Base-by-base conservation (phyloP, 805 yeast species). In the Barnettozyma salicaria region DNA sequence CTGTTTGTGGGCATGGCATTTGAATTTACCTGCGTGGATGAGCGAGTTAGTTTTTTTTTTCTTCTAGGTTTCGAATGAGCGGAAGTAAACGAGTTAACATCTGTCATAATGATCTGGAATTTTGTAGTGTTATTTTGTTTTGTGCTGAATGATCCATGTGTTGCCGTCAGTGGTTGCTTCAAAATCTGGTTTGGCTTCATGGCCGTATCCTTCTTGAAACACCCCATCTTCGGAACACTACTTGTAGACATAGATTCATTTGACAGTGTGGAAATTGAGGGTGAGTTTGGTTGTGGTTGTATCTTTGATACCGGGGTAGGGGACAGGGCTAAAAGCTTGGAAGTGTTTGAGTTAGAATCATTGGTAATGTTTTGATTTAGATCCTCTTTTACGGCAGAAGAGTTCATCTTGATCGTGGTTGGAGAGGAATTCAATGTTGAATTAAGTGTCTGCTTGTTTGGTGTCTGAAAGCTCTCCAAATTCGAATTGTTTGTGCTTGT, bases 51-150 rank as follows among this genome's bases (percentile, higher is more conserved):
- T 32, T 47, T 48, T 40, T 47, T 52, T 43, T 25, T 45, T 41
- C 27, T 47, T 34, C 20, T 37, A 7, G 34, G n/a, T 11, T 27
- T 30, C 5, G 36, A 31, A 3, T 35, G 26, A 14, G 42, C 24
- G 31, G 44, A 44, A 17, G 54, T 52, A 29, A 50, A 50, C 3
- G 52, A 35, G 24, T 56, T 53, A 14, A 54, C 63, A 35, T 61
- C 67, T 6, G 61, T 58, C 37, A 59, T 54, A 18, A 61, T 59
- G 30, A 64, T 59, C 23, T 66, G 65, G 34, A 62, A 47, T 27
- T 47, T 53, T 2, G 49, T 36, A 7, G 40, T 36, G 32, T 26
- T 27, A 19, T 16, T 30, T 26, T 38, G 39, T 18, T 29, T 30
- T 8, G 16, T 30, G 16, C 26, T 33, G n/a, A 24, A 14, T 6